phyloP scores from a whole-genome alignment of 1,284 basidiomycete species.

The Austroboletus niveus region DNA sequence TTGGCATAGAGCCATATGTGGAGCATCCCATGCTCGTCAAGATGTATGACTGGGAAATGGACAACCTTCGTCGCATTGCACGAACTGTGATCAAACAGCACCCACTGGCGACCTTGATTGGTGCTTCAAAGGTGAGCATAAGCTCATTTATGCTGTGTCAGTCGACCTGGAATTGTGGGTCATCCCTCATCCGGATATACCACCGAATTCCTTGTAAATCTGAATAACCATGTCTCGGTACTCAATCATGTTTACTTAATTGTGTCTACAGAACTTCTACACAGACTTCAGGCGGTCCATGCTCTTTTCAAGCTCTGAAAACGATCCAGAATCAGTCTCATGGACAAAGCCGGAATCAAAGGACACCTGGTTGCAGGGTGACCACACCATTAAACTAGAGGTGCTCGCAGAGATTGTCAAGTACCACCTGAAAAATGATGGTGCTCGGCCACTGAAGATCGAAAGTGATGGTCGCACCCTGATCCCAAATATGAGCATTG shows the following conservation, averaged over 20 bases:
- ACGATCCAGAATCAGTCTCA: too few relatives aligned
- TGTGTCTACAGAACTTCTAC: too few relatives aligned
- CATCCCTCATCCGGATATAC: too few relatives aligned
- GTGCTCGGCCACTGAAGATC: neutral
- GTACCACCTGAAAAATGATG: neutral
- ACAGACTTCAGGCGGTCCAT: too few relatives aligned
- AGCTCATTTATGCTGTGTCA: too few relatives aligned
- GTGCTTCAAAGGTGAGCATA: too few relatives aligned
- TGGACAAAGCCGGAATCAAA: neutral
- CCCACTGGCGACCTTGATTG: neutral
- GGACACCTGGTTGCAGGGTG: neutral
- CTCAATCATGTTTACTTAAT: too few relatives aligned
- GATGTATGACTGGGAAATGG: neutral
- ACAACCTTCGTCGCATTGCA: neutral
- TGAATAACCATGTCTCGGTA: too few relatives aligned
- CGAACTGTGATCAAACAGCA: neutral
- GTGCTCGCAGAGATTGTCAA: neutral
- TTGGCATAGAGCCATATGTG: neutral
- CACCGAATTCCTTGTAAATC: too few relatives aligned
- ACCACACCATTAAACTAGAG: neutral
- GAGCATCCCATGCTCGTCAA: neutral
- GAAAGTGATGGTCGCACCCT: neutral
- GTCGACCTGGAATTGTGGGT: too few relatives aligned
- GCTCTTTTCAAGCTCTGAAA: too few relatives aligned
- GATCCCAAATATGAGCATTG: too few relatives aligned